Conservation (phyloP, 2,329 filamentous ascomycete genomes). For the Ophiostoma perfectum region DNA sequence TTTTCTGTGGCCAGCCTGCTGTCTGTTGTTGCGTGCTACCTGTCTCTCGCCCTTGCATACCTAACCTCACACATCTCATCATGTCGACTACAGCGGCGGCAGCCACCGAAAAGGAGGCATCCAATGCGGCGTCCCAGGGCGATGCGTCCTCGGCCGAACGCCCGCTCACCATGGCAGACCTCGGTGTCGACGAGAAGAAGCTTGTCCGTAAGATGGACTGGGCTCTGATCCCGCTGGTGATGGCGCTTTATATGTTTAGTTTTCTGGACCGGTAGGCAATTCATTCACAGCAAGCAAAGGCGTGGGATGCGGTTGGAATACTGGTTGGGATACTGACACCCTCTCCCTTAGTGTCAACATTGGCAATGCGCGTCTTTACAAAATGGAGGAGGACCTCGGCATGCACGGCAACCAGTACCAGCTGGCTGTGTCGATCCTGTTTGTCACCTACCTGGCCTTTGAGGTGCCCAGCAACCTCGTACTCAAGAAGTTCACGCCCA, state of each 20-base stretch:
- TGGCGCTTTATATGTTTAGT: slow-evolving; percentile 7
- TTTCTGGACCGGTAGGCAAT: slow-evolving; percentile 11
- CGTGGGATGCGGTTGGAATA: no score
- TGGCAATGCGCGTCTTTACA: slow-evolving; percentile 8
- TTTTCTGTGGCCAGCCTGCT: not conserved
- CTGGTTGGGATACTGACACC: not conserved
- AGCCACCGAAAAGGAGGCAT: not conserved
- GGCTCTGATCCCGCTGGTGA: slow-evolving; percentile 10
- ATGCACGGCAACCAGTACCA: slow-evolving; percentile 15
- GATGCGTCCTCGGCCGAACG: not conserved
- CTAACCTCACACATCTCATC: not conserved
- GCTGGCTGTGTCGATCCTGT: slow-evolving; percentile 2
- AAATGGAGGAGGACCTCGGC: slow-evolving; percentile 4
- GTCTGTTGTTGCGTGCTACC: not conserved
- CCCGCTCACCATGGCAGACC: slow-evolving; percentile 11
- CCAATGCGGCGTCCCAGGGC: not conserved
- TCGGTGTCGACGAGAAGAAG: slow-evolving; percentile 13
- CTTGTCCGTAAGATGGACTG: slow-evolving; percentile 15
- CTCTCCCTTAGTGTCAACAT: not conserved
- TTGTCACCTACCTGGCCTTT: slow-evolving; percentile 10
- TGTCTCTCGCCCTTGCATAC: not conserved
- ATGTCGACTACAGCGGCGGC: not conserved
- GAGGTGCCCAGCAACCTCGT: slow-evolving; percentile 11
- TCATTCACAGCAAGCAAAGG: not conserved
- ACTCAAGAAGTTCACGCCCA: slow-evolving; percentile 7